Conservation (phyloP, 2,329 filamentous ascomycete genomes). For the Leptographium wingfieldii region DNA sequence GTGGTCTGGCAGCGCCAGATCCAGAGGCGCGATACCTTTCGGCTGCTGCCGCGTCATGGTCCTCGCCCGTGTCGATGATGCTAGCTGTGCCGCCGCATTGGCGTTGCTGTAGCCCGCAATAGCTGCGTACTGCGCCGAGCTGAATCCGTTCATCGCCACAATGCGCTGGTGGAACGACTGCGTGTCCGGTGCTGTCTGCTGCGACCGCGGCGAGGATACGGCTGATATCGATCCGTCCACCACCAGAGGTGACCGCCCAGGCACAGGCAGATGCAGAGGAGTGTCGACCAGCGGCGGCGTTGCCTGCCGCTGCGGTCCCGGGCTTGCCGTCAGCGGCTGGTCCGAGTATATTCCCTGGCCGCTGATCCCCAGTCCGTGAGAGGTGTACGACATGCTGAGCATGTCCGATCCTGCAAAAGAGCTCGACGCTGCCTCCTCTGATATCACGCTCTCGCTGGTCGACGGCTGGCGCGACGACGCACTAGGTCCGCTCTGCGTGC, state of each 20-base stretch:
- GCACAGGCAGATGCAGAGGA: slow-evolving; percentile 14
- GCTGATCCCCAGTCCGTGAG: slow-evolving; percentile 18
- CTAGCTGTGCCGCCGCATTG: slow-evolving; percentile 18
- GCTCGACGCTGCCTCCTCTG: slow-evolving; percentile 14
- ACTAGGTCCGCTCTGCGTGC: neutral
- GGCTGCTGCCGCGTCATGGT: slow-evolving; percentile 29
- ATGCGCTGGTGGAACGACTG: slow-evolving; percentile 21
- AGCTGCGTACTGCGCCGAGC: slow-evolving; percentile 14
- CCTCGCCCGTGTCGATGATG: slow-evolving; percentile 23
- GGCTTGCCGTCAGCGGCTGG: neutral
- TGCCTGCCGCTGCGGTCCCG: neutral
- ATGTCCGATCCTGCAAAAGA: slow-evolving; percentile 19
- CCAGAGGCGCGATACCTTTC: slow-evolving; percentile 41
- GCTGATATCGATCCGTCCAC: slow-evolving; percentile 33
- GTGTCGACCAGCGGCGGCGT: slow-evolving; percentile 14
- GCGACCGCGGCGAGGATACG: neutral
- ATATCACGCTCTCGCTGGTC: slow-evolving; percentile 15
- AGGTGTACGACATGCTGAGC: slow-evolving; percentile 16
- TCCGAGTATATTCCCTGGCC: slow-evolving; percentile 2
- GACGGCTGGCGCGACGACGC: slow-evolving; percentile 17
- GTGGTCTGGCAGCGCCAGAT: slow-evolving; percentile 38
- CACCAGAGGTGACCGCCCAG: slow-evolving; percentile 33
- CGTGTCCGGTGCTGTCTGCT: slow-evolving; percentile 1
- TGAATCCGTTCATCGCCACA: slow-evolving; percentile 14
- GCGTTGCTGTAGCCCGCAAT: slow-evolving; percentile 16